Conservation (phyloP, 306 rosid genomes). For the Citrullus mucosospermus region DNA sequence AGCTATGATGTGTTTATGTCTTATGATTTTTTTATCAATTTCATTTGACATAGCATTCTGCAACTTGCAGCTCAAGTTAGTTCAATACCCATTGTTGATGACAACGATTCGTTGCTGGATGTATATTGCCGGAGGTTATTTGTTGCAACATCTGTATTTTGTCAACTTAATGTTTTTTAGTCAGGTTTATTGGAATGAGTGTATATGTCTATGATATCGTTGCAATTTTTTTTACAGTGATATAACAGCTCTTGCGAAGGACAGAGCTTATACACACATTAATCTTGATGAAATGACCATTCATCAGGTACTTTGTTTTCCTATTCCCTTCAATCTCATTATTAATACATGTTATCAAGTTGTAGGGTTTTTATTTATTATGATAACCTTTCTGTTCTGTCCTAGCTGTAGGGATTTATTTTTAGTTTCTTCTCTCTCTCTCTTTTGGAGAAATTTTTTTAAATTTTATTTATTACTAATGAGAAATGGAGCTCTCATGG, state of each 20-base stretch:
- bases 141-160: not conserved
- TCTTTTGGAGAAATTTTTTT: too few species aligned
- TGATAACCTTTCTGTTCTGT: not conserved
- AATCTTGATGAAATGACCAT: constrained; percentile 94
- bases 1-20: not conserved
- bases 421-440: not conserved
- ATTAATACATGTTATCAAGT: not conserved
- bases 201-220: not conserved
- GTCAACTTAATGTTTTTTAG: not conserved
- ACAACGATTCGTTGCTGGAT: constrained; percentile 77
- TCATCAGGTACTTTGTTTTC: constrained; percentile 51
- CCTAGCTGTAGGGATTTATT: not conserved
- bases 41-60: not conserved
- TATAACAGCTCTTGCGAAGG: constrained; percentile 97
- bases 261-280: constrained; percentile 74
- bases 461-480: too few species aligned
- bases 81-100: constrained; percentile 93
- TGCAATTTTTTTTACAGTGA: constrained; percentile 44
- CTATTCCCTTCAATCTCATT: not conserved
- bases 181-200: not conserved
- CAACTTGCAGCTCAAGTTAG: constrained; percentile 46
- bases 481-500: not conserved
- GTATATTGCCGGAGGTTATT: constrained; percentile 97
- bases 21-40: not conserved
- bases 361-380: not conserved